phyloP scores from a whole-genome alignment of 2,329 filamentous ascomycete genomes.

The Fusarium sp. region DNA sequence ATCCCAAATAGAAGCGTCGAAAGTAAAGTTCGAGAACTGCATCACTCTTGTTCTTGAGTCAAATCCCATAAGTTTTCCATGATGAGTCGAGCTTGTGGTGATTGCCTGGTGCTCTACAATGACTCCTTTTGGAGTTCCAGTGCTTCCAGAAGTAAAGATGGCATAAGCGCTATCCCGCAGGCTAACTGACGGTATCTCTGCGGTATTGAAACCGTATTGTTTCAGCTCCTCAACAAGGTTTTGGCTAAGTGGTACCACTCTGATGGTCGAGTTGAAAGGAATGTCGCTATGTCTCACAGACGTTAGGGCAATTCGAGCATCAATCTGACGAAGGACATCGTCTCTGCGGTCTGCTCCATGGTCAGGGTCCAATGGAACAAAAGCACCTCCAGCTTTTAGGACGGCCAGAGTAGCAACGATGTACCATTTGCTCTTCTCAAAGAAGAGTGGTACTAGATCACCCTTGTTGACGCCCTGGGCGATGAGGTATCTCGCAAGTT shows the following conservation, averaged over 20 bases:
- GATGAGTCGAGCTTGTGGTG: constrained; percentile 6
- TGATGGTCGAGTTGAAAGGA: neutral
- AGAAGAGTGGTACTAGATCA: neutral
- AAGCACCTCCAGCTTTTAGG: constrained; percentile 4
- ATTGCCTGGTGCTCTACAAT: constrained; percentile 21
- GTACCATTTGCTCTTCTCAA: constrained; percentile 5
- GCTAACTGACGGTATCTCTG: neutral
- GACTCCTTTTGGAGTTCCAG: constrained; percentile 34
- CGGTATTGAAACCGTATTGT: neutral
- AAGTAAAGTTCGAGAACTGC: constrained; percentile 42
- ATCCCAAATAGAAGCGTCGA: constrained; percentile 44
- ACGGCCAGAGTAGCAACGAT: constrained; percentile 1
- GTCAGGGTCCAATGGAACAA: constrained; percentile 3
- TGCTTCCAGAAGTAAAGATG: constrained; percentile 36
- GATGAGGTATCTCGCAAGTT: neutral
- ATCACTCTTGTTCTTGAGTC: constrained; percentile 3
- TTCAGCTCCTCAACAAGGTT: neutral
- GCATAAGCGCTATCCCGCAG: constrained; percentile 5
- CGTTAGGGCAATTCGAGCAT: neutral
- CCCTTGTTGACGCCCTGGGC: neutral
- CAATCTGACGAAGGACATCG: constrained; percentile 1
- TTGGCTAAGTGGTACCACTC: neutral
- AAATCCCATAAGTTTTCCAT: constrained; percentile 8
- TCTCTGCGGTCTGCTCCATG: neutral
- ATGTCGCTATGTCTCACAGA: neutral